Evolutionary conservation across 2,329 filamentous ascomycete species (phyloP).

Genomic region (Drechslerella coelobrocha): DNA sequence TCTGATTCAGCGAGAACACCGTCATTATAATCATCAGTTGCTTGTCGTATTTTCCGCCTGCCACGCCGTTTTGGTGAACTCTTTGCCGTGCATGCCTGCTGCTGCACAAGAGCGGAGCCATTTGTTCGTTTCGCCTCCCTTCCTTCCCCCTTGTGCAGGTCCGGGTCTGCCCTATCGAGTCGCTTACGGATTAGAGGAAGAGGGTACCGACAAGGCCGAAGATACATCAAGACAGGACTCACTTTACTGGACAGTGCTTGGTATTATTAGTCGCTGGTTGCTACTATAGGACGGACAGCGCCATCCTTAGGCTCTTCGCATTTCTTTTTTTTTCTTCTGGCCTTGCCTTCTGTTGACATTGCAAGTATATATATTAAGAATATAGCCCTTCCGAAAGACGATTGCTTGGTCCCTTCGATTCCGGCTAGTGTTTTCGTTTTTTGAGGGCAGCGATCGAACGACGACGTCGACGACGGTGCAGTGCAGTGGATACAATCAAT

Average conservation of each 20-base stretch:
- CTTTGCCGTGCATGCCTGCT: slow-evolving; percentile 35
- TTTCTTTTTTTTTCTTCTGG: slow-evolving; percentile 2
- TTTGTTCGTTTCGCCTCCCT: slow-evolving; percentile 48
- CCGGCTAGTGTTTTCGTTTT: background rate
- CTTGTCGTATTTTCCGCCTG: slow-evolving; percentile 19
- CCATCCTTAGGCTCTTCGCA: background rate
- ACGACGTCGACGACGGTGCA: slow-evolving; percentile 1
- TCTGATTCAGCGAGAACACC: background rate
- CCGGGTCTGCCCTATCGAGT: slow-evolving; percentile 51
- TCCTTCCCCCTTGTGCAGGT: slow-evolving; percentile 48
- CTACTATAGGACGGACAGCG: background rate
- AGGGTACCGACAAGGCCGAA: slow-evolving; percentile 43
- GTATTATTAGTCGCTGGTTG: slow-evolving; percentile 6
- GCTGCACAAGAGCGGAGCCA: slow-evolving; percentile 48
- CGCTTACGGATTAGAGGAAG: slow-evolving; percentile 46
- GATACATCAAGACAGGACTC: slow-evolving; percentile 23
- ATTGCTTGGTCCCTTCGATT: slow-evolving; percentile 4
- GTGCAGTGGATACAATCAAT: background rate
- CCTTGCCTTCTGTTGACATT: background rate
- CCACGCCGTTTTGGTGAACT: slow-evolving; percentile 47
- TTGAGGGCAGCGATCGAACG: background rate
- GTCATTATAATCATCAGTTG: slow-evolving; percentile 6
- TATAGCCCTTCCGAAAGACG: slow-evolving; percentile 19
- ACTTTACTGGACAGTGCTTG: slow-evolving; percentile 8
- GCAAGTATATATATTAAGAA: slow-evolving; percentile 34